Base-by-base conservation (phyloP, 2,329 filamentous ascomycete genomes). In the Zopfia rhizophila region DNA sequence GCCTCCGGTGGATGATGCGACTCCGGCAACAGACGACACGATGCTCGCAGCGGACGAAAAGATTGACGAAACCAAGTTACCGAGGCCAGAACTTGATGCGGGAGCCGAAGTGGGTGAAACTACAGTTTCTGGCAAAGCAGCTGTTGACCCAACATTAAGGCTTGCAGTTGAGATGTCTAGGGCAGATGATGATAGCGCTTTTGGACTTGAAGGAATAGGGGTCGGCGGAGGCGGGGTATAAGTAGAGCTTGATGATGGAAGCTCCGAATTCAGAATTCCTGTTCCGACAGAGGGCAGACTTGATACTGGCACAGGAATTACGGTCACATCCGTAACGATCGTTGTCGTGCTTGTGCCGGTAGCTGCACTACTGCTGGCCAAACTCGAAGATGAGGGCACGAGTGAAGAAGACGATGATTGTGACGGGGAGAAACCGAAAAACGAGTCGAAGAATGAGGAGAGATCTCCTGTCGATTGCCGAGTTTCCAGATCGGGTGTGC, bases 371-470 rank as follows among this genome's bases (percentile, higher is more conserved):
- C 33, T 38, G 18, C 28, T 48, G 19, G 28, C 40, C 17, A 57
- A 53, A 27, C 50, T 52, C 13, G 42, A 51, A 12, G 40, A 27
- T n/a, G 28, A 39, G 18, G 18, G 18, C 10, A 14, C n/a, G 19
- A 16, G 25, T 53, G 43, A 14, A 53, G 59, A 35, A 10, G 31
- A 18, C 24, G 38, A 25, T 7, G 45, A 30, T 12, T 38, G 24
- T 12, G 22, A 19, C 6, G 38, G 18, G 40, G 50, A 37, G 44
- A 38, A 16, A 32, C 52, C 48, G 46, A 65, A 59, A 8, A 69
- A 39, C 7, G 61, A 56, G 8, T 61, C 58, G 25, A 69, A 53
- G 23, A 68, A 56, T 3, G 63, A 66, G 3, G 60, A 52, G 22
- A 64, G 49, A 19, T 66, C 60, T 3, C 43, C 37, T 13, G 33